A percentile compares a stretch with the other conserved stretches of the same genome.
These are phyloP conservation scores for Austropuccinia psidii DNA, from an alignment of 1,284 basidiomycete genomes.

Conservation along the genomic window DNA sequence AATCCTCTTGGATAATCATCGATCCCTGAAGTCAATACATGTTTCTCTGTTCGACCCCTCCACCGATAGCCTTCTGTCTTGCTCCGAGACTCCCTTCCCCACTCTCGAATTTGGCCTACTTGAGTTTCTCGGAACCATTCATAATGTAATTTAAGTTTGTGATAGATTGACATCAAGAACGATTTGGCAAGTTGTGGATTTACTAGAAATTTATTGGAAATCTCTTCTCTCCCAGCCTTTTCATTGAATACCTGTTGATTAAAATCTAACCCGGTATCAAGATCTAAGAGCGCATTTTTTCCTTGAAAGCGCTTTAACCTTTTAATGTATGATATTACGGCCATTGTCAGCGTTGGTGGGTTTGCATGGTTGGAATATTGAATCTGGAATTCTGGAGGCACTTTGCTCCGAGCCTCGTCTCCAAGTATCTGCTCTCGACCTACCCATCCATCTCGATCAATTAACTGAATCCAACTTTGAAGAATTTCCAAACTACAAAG, in stretches of 20 bases:
- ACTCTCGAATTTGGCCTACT: constrained; percentile 83
- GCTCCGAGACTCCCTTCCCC: constrained; percentile 69
- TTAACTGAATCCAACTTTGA: constrained; percentile 76
- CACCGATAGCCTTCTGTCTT: constrained; percentile 82
- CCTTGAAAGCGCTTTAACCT: constrained; percentile 54
- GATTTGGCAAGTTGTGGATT: constrained; percentile 58
- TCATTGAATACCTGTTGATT: constrained; percentile 40
- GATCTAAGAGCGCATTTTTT: constrained; percentile 37
- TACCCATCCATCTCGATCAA: constrained; percentile 90
- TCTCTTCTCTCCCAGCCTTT: not conserved
- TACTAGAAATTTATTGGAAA: constrained; percentile 54
- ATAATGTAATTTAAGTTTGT: constrained; percentile 76
- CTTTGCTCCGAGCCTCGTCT: constrained; percentile 85
- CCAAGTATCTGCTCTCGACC: constrained; percentile 90
- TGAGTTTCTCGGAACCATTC: constrained; percentile 92
- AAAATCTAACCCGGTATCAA: constrained; percentile 34
- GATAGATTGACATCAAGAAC: constrained; percentile 72
- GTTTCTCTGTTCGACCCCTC: constrained; percentile 77
- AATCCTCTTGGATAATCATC: constrained; percentile 86
- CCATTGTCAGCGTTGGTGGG: constrained; percentile 85
- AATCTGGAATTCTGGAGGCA: constrained; percentile 75
- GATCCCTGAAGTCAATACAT: constrained; percentile 86
- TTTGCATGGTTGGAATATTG: constrained; percentile 90
- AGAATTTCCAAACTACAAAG: constrained; percentile 67
- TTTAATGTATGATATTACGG: constrained; percentile 74